phyloP scores from a whole-genome alignment of 2,329 filamentous ascomycete genomes.

The Calonectria pseudoturangicola region DNA sequence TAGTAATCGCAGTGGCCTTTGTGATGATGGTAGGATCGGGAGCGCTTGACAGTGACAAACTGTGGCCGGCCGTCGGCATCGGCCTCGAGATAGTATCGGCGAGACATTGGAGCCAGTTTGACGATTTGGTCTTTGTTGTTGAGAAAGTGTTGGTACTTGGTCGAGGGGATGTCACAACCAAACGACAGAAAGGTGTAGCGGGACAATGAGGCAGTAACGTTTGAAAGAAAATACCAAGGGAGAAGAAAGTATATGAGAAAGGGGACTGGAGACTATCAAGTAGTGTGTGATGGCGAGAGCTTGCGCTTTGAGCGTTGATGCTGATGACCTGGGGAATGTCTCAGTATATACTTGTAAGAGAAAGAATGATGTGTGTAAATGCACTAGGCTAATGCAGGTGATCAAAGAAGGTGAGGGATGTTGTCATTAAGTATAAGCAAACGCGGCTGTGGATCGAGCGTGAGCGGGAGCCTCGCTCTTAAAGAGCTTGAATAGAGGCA shows the following conservation, averaged over 20 bases:
- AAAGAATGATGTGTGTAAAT: constrained; percentile 51
- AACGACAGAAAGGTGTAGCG: constrained; percentile 13
- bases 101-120: constrained; percentile 57
- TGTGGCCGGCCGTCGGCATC: constrained; percentile 58
- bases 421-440: constrained; percentile 25
- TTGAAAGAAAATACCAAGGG: constrained; percentile 37
- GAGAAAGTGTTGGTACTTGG: constrained; percentile 5
- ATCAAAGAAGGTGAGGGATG: constrained; percentile 51
- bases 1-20: constrained; percentile 60
- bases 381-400: constrained; percentile 53
- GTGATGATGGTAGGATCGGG: constrained; percentile 60
- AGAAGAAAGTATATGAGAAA: constrained; percentile 28
- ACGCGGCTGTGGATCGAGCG: constrained; percentile 26
- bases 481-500: constrained; percentile 31
- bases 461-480: constrained; percentile 34
- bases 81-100: constrained; percentile 62
- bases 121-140: not conserved
- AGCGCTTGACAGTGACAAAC: constrained; percentile 64
- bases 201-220: constrained; percentile 26
- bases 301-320: constrained; percentile 31
- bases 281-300: constrained; percentile 37
- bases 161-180: constrained; percentile 21
- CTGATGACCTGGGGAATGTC: constrained; percentile 52
- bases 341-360: constrained; percentile 42
- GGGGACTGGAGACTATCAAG: constrained; percentile 37